Evolutionary conservation across 441 rosid genomes (phyloP).

Genomic region (Adansonia grandidieri): DNA sequence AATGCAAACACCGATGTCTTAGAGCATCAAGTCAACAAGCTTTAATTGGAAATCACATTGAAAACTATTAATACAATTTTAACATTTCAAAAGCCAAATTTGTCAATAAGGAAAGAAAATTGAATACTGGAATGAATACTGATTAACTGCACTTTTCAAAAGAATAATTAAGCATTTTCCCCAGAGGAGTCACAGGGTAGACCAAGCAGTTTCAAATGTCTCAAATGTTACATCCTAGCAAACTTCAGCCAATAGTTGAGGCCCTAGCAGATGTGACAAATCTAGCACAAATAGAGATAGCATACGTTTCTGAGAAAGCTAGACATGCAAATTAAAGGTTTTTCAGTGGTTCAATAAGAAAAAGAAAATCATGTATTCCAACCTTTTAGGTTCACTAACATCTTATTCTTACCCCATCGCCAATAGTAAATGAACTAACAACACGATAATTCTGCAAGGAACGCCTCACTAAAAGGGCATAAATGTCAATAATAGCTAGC

Average conservation of each 20-base stretch:
- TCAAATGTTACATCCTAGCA: too few species aligned
- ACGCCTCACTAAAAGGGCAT: slow-evolving; percentile 74
- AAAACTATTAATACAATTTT: background rate
- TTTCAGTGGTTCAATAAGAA: too few species aligned
- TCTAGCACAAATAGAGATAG: background rate
- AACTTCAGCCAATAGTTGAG: background rate
- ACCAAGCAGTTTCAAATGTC: slow-evolving; percentile 22
- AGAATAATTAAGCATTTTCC: background rate
- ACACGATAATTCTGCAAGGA: slow-evolving; percentile 60
- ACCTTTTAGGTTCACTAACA: slow-evolving; percentile 8
- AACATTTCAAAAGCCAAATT: background rate
- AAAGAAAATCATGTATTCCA: background rate
- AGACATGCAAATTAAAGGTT: background rate
- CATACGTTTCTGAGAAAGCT: background rate
- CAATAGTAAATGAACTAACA: slow-evolving; percentile 57
- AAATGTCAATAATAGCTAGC: slow-evolving; percentile 58
- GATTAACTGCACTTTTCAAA: background rate
- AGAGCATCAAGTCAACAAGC: background rate
- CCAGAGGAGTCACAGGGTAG: slow-evolving; percentile 3
- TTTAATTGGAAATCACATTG: background rate
- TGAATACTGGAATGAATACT: background rate
- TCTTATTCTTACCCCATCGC: slow-evolving; percentile 72
- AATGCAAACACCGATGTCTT: background rate
- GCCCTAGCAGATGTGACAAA: background rate
- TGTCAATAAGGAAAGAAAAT: background rate